Percentiles rank a stretch among this genome's conserved stretches.
phyloP scores from a whole-genome alignment of 257 asterid genomes.

The Thymus mandschuricus region DNA sequence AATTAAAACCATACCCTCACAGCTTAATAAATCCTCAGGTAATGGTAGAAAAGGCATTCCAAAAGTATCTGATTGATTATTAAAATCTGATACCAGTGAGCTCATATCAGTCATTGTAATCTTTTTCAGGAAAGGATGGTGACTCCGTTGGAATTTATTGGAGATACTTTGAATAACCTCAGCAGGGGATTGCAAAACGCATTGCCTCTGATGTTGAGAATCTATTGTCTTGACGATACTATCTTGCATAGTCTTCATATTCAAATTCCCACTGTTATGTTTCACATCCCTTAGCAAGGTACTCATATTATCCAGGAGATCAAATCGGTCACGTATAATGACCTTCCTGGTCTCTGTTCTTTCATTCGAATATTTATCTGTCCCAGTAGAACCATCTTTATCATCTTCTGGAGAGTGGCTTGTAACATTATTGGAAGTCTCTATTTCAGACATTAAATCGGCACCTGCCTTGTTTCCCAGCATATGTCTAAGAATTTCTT shows the following conservation, averaged over 20 bases:
- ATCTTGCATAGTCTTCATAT: slow-evolving; percentile 50
- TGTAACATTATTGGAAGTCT: slow-evolving; percentile 40
- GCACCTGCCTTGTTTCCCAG: slow-evolving; percentile 53
- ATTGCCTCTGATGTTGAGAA: slow-evolving; percentile 52
- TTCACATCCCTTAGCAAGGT: slow-evolving; percentile 75
- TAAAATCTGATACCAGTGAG: slow-evolving; percentile 66
- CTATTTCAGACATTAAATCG: slow-evolving; percentile 40
- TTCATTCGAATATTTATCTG: slow-evolving; percentile 39
- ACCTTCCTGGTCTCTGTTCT: slow-evolving; percentile 52
- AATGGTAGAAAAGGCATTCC: slow-evolving; percentile 91
- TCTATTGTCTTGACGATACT: slow-evolving; percentile 41
- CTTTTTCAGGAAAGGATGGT: slow-evolving; percentile 85
- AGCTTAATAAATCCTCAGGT: slow-evolving; percentile 85
- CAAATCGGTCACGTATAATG: slow-evolving; percentile 66
- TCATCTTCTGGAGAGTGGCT: slow-evolving; percentile 40
- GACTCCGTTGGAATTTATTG: slow-evolving; percentile 67
- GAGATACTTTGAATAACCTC: slow-evolving; percentile 83
- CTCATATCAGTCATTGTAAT: slow-evolving; percentile 69
- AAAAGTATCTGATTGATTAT: slow-evolving; percentile 90
- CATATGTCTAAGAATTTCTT: slow-evolving; percentile 90
- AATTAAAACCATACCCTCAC: slow-evolving; percentile 99
- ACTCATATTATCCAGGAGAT: slow-evolving; percentile 75
- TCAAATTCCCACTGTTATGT: slow-evolving; percentile 47
- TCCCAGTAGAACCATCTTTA: slow-evolving; percentile 36
- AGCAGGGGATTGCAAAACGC: slow-evolving; percentile 65